Percentiles rank a stretch among this genome's conserved stretches.
These are phyloP conservation scores for Paraphaeosphaeria minitans DNA, from an alignment of 2,329 filamentous ascomycete species.

Conservation along the genomic window DNA sequence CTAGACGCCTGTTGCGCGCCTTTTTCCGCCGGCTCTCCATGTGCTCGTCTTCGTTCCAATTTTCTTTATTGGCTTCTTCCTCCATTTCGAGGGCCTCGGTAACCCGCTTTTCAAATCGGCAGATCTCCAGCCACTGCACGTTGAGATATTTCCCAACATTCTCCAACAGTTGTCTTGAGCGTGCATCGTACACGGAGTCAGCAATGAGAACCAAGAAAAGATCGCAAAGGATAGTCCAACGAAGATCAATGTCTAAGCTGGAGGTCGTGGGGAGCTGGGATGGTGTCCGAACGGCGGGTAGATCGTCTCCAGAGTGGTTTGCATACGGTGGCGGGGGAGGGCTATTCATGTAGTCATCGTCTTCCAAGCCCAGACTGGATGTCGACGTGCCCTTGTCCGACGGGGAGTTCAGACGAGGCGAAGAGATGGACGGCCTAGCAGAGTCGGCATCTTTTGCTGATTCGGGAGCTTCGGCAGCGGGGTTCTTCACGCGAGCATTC, in stretches of 20 bases:
- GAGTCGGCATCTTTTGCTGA: conserved; percentile 27
- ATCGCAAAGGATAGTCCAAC: conserved; percentile 97
- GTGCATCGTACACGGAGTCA: conserved; percentile 90
- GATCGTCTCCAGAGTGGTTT: conserved; percentile 68
- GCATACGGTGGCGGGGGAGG: conserved; percentile 61
- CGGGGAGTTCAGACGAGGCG: conserved; percentile 31
- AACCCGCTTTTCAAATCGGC: conserved; percentile 94
- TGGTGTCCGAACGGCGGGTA: conserved; percentile 80
- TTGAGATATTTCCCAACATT: conserved; percentile 79
- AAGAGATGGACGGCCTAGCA: conserved; percentile 41
- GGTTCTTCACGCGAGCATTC: conserved; percentile 91
- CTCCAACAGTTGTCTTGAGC: conserved; percentile 84
- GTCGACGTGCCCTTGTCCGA: conserved; percentile 33
- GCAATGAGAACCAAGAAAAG: conserved; percentile 94
- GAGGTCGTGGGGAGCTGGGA: conserved; percentile 80
- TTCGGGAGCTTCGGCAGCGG: conserved; percentile 65
- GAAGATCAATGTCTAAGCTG: conserved; percentile 91
- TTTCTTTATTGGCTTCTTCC: conserved; percentile 89
- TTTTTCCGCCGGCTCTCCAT: conserved; percentile 84
- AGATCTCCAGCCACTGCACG: conserved; percentile 90
- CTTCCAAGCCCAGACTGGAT: conserved; percentile 40
- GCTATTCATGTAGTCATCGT: conserved; percentile 49
- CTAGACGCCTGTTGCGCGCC: conserved; percentile 80
- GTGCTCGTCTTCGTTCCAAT: conserved; percentile 96
- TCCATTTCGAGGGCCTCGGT: conserved; percentile 98